Evolutionary conservation across 306 rosid genomes (phyloP).

Genomic region (Cercis canadensis): DNA sequence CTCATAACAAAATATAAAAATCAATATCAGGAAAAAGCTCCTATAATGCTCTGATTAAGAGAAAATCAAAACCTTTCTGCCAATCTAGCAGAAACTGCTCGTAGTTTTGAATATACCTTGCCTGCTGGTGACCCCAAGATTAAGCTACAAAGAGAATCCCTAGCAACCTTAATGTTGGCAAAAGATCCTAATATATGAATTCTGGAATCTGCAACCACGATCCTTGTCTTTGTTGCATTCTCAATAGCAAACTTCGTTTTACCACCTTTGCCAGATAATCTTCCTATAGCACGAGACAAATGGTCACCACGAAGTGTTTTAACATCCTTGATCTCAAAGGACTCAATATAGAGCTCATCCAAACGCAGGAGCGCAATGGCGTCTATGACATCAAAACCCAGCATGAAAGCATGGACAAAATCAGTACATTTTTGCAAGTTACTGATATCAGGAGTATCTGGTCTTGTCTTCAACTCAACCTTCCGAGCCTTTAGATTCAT

Average conservation of each 20-base stretch:
- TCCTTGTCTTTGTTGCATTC: constrained; percentile 84
- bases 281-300: constrained; percentile 89
- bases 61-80: constrained; percentile 75
- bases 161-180: constrained; percentile 78
- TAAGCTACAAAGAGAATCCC: constrained; percentile 87
- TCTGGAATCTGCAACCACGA: constrained; percentile 85
- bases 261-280: constrained; percentile 88
- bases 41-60: background rate
- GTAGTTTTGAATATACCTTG: constrained; percentile 78
- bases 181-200: constrained; percentile 88
- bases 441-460: constrained; percentile 81
- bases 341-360: constrained; percentile 90
- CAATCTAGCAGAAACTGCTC: constrained; percentile 81
- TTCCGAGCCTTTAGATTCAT: constrained; percentile 88
- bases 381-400: constrained; percentile 87
- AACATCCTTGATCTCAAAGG: constrained; percentile 92
- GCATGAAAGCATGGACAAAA: constrained; percentile 89
- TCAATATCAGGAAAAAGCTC: constrained; percentile 3
- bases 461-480: constrained; percentile 79
- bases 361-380: constrained; percentile 79
- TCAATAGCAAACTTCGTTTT: constrained; percentile 88
- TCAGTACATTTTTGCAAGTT: constrained; percentile 86
- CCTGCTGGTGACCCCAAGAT: constrained; percentile 91
- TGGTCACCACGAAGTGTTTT: constrained; percentile 84
- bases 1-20: background rate